A percentile compares a stretch with the other conserved stretches of the same genome.
Conservation (phyloP, 179 eudicot genomes). For the Patellifolia procumbens region DNA sequence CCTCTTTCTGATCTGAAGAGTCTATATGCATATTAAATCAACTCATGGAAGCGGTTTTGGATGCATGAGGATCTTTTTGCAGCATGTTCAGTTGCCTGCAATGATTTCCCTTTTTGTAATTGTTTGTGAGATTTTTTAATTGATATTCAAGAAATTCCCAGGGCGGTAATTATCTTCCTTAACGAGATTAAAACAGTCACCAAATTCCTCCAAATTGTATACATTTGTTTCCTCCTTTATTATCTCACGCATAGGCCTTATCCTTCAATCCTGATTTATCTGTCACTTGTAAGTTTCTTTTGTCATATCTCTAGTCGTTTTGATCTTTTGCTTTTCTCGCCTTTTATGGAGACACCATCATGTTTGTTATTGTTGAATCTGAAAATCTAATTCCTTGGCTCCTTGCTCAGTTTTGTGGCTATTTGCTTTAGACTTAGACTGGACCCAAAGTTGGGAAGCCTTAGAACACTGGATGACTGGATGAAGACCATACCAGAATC, state of each 20-base stretch:
- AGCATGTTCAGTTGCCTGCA: not conserved
- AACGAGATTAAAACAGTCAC: not conserved
- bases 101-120: constrained; percentile 6
- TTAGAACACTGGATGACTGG: not conserved
- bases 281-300: not conserved
- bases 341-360: not conserved
- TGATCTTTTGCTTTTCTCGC: not conserved
- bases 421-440: not conserved
- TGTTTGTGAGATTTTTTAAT: no score
- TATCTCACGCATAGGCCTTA: not conserved
- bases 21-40: not conserved
- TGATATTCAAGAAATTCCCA: not conserved
- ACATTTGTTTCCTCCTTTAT: not conserved
- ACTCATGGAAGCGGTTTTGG: not conserved
- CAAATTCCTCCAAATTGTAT: not conserved
- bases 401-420: not conserved
- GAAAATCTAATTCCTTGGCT: not conserved
- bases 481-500: not conserved
- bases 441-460: not conserved
- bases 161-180: not conserved
- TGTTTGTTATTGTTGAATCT: not conserved
- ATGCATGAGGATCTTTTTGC: not conserved
- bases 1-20: constrained; percentile 2
- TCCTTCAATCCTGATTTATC: not conserved
- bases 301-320: not conserved